Conservation (phyloP, 2,329 filamentous ascomycete genomes). For the Aspergillus eucalypticola region DNA sequence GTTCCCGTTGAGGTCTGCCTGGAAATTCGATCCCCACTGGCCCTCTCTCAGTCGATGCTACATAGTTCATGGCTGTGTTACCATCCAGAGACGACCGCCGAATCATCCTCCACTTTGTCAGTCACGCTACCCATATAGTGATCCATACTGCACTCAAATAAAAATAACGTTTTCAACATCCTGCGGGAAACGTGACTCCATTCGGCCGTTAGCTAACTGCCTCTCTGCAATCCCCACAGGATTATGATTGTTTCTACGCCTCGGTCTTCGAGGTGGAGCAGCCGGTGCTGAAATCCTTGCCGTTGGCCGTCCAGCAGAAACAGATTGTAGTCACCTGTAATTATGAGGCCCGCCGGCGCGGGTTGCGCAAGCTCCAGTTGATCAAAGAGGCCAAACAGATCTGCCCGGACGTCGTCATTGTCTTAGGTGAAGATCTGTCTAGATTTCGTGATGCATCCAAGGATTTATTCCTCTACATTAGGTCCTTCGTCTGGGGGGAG, state of each 20-base stretch:
- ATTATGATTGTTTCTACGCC: slow-evolving; percentile 81
- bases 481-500: slow-evolving; percentile 72
- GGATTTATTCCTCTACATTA: slow-evolving; percentile 71
- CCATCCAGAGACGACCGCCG: slow-evolving; percentile 59
- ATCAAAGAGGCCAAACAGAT: slow-evolving; percentile 75
- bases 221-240: slow-evolving; percentile 28
- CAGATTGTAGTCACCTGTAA: slow-evolving; percentile 93
- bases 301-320: slow-evolving; percentile 87
- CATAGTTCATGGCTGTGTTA: slow-evolving; percentile 21
- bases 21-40: neutral
- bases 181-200: neutral
- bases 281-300: slow-evolving; percentile 69
- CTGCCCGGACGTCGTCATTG: slow-evolving; percentile 81
- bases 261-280: slow-evolving; percentile 83
- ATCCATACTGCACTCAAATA: neutral
- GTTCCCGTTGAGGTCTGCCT: too few species aligned
- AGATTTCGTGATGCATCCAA: slow-evolving; percentile 87
- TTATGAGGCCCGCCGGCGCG: slow-evolving; percentile 76
- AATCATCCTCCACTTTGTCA: slow-evolving; percentile 79
- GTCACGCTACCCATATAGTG: slow-evolving; percentile 24
- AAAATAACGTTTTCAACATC: neutral
- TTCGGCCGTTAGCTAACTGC: neutral
- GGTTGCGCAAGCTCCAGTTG: slow-evolving; percentile 74
- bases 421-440: slow-evolving; percentile 82
- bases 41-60: neutral